phyloP scores from a whole-genome alignment of 768 basidiomycete genomes.

The Tephrocybe sp. region DNA sequence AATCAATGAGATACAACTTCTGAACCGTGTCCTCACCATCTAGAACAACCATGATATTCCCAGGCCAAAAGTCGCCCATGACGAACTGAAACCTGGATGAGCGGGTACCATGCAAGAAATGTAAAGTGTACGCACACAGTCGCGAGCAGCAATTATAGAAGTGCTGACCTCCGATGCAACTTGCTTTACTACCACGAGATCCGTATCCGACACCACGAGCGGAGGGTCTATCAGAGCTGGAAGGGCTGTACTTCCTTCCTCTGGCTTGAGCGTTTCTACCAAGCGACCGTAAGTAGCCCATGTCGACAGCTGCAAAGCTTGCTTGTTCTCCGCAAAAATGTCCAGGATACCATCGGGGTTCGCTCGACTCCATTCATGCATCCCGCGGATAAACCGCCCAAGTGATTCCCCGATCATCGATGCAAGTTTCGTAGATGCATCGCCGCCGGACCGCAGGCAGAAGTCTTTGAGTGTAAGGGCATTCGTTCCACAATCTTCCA shows the following conservation, averaged over 20 bases:
- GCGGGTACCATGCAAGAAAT: background rate
- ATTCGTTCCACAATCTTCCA: constrained; percentile 55
- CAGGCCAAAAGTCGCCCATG: constrained; percentile 79
- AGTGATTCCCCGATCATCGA: constrained; percentile 47
- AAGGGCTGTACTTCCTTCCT: constrained; percentile 17
- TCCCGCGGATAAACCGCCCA: constrained; percentile 49
- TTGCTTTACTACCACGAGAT: constrained; percentile 29
- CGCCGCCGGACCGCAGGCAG: constrained; percentile 30
- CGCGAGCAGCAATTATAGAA: constrained; percentile 28
- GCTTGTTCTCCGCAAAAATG: constrained; percentile 31
- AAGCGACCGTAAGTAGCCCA: constrained; percentile 43
- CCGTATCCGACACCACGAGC: constrained; percentile 28
- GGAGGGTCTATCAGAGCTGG: constrained; percentile 35
- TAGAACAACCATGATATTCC: constrained; percentile 54
- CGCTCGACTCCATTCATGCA: constrained; percentile 49
- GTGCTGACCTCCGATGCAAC: constrained; percentile 26
- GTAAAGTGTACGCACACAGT: constrained; percentile 14
- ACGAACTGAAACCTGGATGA: constrained; percentile 30
- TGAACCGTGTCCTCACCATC: constrained; percentile 31
- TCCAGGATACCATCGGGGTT: constrained; percentile 24
- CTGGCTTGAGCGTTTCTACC: constrained; percentile 27
- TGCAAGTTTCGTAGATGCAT: constrained; percentile 19
- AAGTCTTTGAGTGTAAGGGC: constrained; percentile 39
- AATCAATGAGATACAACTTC: constrained; percentile 54
- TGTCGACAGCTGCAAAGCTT: constrained; percentile 35